Evolutionary conservation across 768 basidiomycete genomes (phyloP), one percentile per base, ranked within the genome.

Genomic region (Clitopilus passeckerianus): DNA sequence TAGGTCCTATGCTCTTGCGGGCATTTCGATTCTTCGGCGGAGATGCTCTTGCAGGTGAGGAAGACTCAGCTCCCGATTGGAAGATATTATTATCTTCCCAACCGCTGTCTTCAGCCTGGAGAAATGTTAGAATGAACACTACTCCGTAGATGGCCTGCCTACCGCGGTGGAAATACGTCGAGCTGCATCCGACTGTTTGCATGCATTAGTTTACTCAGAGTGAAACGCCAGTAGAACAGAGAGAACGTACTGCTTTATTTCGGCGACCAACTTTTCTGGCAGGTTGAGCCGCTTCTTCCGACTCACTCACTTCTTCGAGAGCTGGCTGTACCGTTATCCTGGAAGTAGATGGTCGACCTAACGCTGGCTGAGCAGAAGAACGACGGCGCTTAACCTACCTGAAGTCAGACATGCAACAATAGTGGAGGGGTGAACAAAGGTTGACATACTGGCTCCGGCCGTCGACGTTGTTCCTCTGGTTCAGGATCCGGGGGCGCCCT

Each of bases 21-120:
- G 76, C 66, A 64, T 71, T 63, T 71, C 79, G 78, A 57, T 76
- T 64, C 63, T 77, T 72, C 60, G 73, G 60, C 50, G 86, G 87
- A 5, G 86, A 82, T 34, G 87, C 85, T 16, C 86, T 86, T 9
- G 69, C 71, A 34, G 91, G 91, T 14, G 90, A 92, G 6, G 90
- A 90, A n/a, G 88, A 89, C 65, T 93, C 91, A 5, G 88, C 87
- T n/a, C 90, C 91, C 8, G 90, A 92, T 67, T 94, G 91, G 70
- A 94, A 94, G 27, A 92, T 84, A 63, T 94, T 93, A 67, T 91
- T 92, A 63, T 93, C 91, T 67, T 93, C 91, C 91, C 91, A 93
- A 34, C 90, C 90, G 65, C 90, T 92, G 57, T 91, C 90, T 37
- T 90, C 87, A 24, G 69, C 74, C 18, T 61, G 23, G 59, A 58